These are phyloP conservation scores for Chalciporus piperatoides DNA, from an alignment of 1,284 basidiomycete species.

Conservation along the genomic window DNA sequence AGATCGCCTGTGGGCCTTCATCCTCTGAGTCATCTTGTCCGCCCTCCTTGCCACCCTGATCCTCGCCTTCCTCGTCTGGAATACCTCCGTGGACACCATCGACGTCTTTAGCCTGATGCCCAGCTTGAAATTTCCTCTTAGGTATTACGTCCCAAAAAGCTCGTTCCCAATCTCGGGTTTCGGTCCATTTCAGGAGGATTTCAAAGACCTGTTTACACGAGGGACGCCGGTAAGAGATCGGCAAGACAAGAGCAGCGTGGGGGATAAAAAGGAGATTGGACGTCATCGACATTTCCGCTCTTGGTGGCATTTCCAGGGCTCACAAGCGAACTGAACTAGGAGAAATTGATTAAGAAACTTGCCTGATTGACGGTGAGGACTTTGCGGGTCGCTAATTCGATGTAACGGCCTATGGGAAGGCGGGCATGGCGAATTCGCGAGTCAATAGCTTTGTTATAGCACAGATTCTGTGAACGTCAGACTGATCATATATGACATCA, in stretches of 20 bases:
- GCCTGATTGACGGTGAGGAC: constrained; percentile 95
- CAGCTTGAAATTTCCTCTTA: constrained; percentile 70
- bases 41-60: not conserved
- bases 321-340: not conserved
- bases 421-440: constrained; percentile 81
- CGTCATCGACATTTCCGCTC: not conserved
- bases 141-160: constrained; percentile 87
- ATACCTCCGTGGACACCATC: not conserved
- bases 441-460: constrained; percentile 79
- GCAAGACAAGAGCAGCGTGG: not conserved
- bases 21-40: not conserved
- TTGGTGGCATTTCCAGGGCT: not conserved
- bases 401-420: constrained; percentile 88
- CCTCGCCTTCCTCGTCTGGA: not conserved
- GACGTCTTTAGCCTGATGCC: not conserved
- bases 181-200: constrained; percentile 89
- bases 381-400: constrained; percentile 85
- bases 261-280: not conserved
- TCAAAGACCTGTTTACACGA: constrained; percentile 62
- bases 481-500: not conserved
- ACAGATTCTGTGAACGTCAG: constrained; percentile 63
- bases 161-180: constrained; percentile 75
- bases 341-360: constrained; percentile 13
- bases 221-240: constrained; percentile 2
- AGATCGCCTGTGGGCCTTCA: not conserved